These are phyloP conservation scores for Stellera chamaejasme DNA, from an alignment of 345 rosid species.

Conservation along the genomic window DNA sequence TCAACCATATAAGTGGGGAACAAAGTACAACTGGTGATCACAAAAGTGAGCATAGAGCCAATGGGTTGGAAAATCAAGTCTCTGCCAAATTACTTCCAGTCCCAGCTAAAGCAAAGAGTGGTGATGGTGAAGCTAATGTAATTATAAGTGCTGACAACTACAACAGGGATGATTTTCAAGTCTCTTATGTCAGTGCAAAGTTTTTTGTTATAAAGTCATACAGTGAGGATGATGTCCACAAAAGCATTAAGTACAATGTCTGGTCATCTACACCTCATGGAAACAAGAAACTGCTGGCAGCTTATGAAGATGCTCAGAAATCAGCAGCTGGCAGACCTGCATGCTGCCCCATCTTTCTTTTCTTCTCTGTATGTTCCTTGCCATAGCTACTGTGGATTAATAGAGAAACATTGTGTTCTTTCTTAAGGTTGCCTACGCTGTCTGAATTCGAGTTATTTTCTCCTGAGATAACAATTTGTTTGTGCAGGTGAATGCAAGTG, in stretches of 20 bases:
- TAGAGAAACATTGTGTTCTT: not conserved
- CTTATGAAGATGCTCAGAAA: slow-evolving; percentile 72
- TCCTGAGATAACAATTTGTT: slow-evolving; percentile 12
- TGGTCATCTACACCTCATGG: slow-evolving; percentile 98
- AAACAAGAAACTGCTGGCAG: slow-evolving; percentile 81
- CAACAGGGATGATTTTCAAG: slow-evolving; percentile 64
- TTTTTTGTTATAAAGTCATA: slow-evolving; percentile 92
- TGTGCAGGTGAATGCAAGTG: slow-evolving; percentile 91
- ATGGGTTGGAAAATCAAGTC: slow-evolving; percentile 40
- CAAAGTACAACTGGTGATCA: slow-evolving; percentile 45
- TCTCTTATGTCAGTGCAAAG: slow-evolving; percentile 52
- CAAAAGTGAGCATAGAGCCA: slow-evolving; percentile 58
- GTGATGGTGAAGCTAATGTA: slow-evolving; percentile 54
- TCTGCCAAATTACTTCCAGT: slow-evolving; percentile 58
- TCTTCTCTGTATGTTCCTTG: slow-evolving; percentile 72
- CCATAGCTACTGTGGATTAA: not conserved
- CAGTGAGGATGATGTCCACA: slow-evolving; percentile 98
- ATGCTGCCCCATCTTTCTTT: slow-evolving; percentile 69
- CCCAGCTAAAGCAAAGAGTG: slow-evolving; percentile 50
- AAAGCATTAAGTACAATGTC: slow-evolving; percentile 85
- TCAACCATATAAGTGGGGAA: slow-evolving; percentile 24
- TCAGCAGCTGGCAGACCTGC: slow-evolving; percentile 37
- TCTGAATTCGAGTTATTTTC: not conserved
- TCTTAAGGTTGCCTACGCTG: not conserved
- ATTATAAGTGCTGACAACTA: slow-evolving; percentile 53